Evolutionary conservation across 345 rosid species (phyloP), one percentile per base, ranked within the genome.

Genomic region (Acer yangbiense): DNA sequence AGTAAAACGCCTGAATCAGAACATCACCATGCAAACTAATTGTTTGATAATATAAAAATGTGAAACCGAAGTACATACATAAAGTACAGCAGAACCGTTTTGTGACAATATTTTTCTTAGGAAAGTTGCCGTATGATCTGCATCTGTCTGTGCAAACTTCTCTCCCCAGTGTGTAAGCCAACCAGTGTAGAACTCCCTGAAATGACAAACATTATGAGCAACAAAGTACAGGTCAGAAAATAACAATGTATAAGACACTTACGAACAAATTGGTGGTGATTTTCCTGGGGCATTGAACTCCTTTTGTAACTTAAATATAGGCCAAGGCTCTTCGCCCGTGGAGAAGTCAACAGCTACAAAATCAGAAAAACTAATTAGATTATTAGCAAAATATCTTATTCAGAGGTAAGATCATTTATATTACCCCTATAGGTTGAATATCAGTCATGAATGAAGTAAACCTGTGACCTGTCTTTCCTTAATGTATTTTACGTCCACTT

Each of bases 91-190:
- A 74, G 99, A 95, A 77, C 93, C 97, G 83, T 92, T 92, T 77
- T 67, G 86, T 72, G 94, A 89, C 72, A 95, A 78, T 58, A 93
- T 90, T 79, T 93, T 92, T 79, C 86, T 89, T 80, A 95, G 89
- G 62, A 88, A 85, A 76, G 90, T 74, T 13, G 99, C 97, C 0
- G 98, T 90, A 81, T 72, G 81, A 27, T 88, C 85, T 52, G 94
- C 94, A 82, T 76, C 88, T 9, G 97, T 93, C 62, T 77, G 80
- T 65, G 92, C 91, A 81, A 82, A 77, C 84, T 89, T 90, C 88
- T 95, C 95, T 25, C 98, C 91, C 98, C 98, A 95, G 63, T 95
- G 99, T 29, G 98, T 95, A 77, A 95, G 92, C 99, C 99, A 95
- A 46, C 99, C 99, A 20, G 99, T 95, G 68, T 95, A 95, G 71